phyloP scores from a whole-genome alignment of 2,329 filamentous ascomycete genomes.

The Penicillium sp. region DNA sequence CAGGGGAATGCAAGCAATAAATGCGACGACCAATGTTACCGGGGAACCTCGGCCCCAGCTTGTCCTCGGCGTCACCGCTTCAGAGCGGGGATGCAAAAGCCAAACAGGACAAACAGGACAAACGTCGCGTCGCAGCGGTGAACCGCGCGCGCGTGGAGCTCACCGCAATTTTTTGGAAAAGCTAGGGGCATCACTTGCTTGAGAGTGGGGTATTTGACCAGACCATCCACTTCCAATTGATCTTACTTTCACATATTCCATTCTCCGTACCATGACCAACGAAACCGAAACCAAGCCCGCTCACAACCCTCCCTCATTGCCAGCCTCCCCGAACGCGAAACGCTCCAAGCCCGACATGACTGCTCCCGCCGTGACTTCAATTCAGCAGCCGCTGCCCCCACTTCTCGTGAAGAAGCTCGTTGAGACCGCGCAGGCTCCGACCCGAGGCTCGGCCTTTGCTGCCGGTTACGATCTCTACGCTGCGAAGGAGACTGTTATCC shows the following conservation, averaged over 20 bases:
- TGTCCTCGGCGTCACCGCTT: conserved; percentile 9
- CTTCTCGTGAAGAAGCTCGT: conserved; percentile 88
- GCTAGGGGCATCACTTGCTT: conserved; percentile 3
- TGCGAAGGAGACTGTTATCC: conserved; percentile 71
- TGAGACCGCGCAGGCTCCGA: conserved; percentile 76
- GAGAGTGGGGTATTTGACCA: not conserved
- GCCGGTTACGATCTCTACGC: conserved; percentile 94
- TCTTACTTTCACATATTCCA: not conserved
- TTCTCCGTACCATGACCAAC: conserved; percentile 42
- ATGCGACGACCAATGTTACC: conserved; percentile 10
- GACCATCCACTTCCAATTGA: not conserved
- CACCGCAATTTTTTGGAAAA: conserved; percentile 23
- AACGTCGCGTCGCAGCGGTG: conserved; percentile 25
- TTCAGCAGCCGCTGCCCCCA: conserved; percentile 53
- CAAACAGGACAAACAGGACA: conserved; percentile 21
- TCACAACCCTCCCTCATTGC: conserved; percentile 59
- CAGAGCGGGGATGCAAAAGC: conserved; percentile 10
- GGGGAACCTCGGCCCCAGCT: conserved; percentile 23
- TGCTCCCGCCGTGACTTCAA: conserved; percentile 36
- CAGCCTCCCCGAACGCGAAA: conserved; percentile 76
- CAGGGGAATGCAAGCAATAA: conserved; percentile 1
- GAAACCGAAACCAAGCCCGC: conserved; percentile 34
- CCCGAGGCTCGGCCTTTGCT: conserved; percentile 82
- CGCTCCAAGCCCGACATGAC: conserved; percentile 65
- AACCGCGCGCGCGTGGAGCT: conserved; percentile 22